Conservation (phyloP, 179 eudicot species). For the Beta corolliflora region DNA sequence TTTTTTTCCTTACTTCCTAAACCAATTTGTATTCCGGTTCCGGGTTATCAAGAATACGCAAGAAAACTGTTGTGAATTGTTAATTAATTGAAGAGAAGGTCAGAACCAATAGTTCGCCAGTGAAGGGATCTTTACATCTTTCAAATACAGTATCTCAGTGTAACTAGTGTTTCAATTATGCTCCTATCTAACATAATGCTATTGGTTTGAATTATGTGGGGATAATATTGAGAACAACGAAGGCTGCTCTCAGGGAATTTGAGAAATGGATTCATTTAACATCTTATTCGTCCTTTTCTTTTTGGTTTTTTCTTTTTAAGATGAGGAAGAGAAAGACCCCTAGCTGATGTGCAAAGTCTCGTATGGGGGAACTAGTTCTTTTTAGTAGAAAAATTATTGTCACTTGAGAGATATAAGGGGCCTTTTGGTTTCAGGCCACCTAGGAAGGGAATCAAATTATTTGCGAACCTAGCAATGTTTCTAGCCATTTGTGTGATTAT, state of each 20-base stretch:
- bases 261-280: neutral
- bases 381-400: neutral
- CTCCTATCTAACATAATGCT: neutral
- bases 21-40: neutral
- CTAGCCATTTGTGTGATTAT: neutral
- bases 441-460: neutral
- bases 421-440: neutral
- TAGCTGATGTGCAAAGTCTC: neutral
- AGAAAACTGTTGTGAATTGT: neutral
- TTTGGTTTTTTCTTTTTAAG: no score
- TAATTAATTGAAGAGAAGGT: neutral
- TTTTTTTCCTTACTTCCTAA: constrained; percentile 1
- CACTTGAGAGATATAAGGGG: neutral
- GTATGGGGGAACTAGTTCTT: neutral
- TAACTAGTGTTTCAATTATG: neutral
- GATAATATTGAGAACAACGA: neutral
- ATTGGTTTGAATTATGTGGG: neutral
- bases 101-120: neutral
- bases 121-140: neutral
- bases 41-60: neutral
- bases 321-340: no score
- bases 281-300: neutral
- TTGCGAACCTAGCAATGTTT: no score
- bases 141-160: neutral
- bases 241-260: neutral